Base-by-base conservation (phyloP, 495 filamentous ascomycete species). In the Daldinia caldariorum region DNA sequence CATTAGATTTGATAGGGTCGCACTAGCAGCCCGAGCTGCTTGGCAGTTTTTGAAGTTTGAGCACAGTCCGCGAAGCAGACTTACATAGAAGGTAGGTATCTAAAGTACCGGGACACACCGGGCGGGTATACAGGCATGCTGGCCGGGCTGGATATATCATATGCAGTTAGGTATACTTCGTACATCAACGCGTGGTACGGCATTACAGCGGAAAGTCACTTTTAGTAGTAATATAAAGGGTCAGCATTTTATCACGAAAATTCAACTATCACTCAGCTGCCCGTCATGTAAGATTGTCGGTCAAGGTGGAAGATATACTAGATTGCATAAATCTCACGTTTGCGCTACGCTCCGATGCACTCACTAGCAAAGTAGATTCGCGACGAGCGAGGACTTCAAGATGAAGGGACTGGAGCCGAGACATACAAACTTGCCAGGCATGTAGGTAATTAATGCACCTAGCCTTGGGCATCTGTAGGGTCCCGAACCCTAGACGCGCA, bases 281-380 rank as follows among this genome's bases (percentile, higher is more conserved):
- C 12, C n/a, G 18, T 8, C 51, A 34, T 43, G 69, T 71, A 71
- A 71, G 69, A 71, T 16, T 60, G 63, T 71, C 69, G 69, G 69
- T 71, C 69, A 71, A 63, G 58, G 14, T 50, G 38, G 41, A 66
- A 18, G 14, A n/a, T 14, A 53, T 32, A 9, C n/a, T 57, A 6
- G 10, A 38, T 5, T 14, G 18, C 26, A 34, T 37, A 56, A 18
- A 26, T 13, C 32, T 35, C 54, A 22, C 34, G 20, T 38, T 14
- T 10, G 1, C 18, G 20, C 18, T 41, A 38, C 20, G 1, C 22
- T 22, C 43, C 3, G 20, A 47, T 16, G 43, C 20, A 47, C 9
- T 22, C 20, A 47, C 9, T 22, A 47, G 26, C 3, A 26, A 26
- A 3, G 20, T 47, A 20, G 20, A 47, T 47, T 20, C 16, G 43